Base-by-base conservation (phyloP, 352 stramenopile species). In the Albugo candida region DNA sequence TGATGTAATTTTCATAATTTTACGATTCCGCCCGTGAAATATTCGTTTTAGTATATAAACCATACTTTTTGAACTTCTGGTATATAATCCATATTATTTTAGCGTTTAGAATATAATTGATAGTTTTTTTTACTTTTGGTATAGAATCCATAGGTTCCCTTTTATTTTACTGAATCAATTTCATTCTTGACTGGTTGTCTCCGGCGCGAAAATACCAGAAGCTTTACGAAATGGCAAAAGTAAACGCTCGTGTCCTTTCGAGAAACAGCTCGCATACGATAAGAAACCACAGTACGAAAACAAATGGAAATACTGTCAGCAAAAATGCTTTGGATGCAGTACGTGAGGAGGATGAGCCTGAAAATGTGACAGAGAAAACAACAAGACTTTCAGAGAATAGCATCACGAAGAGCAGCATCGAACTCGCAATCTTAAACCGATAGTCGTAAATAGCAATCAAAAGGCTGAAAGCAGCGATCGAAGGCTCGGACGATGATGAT, bases 211-310 rank as follows among this genome's bases (percentile, higher is more conserved):
- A 59, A n/a, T n/a, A n/a, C n/a, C n/a, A n/a, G n/a, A n/a, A n/a
- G n/a, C n/a, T n/a, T n/a, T 63, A 45, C 59, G 66, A 35, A 70
- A 70, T 38, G 65, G 71, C 42, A 92, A 88, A 59, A 67, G 72
- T 36, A 92, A 92, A 59, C 78, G 78, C 53, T 67, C 78, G 47
- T 83, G 67, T 58, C 75, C 78, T 63, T 64, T 92, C 27, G 78
- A 87, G 60, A 87, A 85, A 65, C 78, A 92, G 54, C 59, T 92
- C 24, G 75, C 75, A 41, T 84, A 65, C 54, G 78, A 88, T 58
- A 76, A 78, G 50, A 88, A 83, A 65, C 75, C 78, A 18, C 87
- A 75, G 76, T 92, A 82, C 45, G 71, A 88, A 48, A 72, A 70
- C 55, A 67, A 43, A 43, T 8, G 38, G n/a, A n/a, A 41, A 14